Conservation (phyloP, 2,329 filamentous ascomycete genomes). For the Fusarium transvaalense region DNA sequence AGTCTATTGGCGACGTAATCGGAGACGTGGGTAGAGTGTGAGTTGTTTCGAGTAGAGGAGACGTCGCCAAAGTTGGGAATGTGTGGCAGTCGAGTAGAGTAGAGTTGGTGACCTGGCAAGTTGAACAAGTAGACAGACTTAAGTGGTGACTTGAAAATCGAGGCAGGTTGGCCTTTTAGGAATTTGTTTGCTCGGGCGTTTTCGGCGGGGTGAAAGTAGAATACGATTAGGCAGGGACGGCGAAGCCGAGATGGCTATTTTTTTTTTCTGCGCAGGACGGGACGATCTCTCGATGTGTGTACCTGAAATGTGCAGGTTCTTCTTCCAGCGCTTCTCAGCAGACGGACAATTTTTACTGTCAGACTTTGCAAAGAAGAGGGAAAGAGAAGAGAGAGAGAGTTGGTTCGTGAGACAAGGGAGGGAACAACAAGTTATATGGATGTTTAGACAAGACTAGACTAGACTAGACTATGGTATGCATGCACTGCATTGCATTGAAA, state of each 20-base stretch:
- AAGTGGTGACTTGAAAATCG: not conserved
- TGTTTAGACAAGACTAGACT: not conserved
- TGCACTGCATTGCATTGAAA: not conserved
- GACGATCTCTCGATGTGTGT: slow-evolving; percentile 4
- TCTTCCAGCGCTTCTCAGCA: not conserved
- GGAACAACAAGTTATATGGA: slow-evolving; percentile 33
- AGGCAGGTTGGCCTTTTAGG: slow-evolving; percentile 18
- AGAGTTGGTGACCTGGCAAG: not conserved
- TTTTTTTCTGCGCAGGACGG: not conserved
- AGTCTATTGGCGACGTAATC: slow-evolving; percentile 39
- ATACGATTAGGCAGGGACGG: slow-evolving; percentile 31
- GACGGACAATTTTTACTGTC: not conserved
- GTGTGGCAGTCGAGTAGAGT: not conserved
- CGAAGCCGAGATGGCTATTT: slow-evolving; percentile 38
- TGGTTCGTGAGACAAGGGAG: slow-evolving; percentile 27
- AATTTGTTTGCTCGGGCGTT: slow-evolving; percentile 45
- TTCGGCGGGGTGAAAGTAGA: slow-evolving; percentile 41
- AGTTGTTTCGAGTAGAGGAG: slow-evolving; percentile 20
- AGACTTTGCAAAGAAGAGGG: not conserved
- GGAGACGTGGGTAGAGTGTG: slow-evolving; percentile 21
- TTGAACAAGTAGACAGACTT: too few relatives aligned
- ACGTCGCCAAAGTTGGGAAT: not conserved
- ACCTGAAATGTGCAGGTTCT: not conserved
- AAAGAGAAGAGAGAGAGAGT: slow-evolving; percentile 4
- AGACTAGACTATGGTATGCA: slow-evolving; percentile 15